Base-by-base conservation (phyloP, 2,329 filamentous ascomycete genomes). In the Mycogone perniciosa region DNA sequence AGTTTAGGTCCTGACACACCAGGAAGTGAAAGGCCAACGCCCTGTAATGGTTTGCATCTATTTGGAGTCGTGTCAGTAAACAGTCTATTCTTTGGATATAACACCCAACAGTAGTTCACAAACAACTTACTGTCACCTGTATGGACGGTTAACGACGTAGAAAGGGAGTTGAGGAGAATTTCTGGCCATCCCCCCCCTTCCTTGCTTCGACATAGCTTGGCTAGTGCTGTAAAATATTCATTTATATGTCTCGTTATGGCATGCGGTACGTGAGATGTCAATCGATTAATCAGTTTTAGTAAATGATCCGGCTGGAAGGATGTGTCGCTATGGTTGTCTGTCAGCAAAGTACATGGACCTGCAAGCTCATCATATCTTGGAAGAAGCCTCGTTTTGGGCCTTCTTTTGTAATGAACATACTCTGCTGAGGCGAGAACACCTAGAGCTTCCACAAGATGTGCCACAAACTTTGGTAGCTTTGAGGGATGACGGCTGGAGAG, bases 201-300 rank as follows among this genome's bases (percentile, higher is more conserved):
- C 13, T 46, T 55, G 29, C 54, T 51, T 47, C 63, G 64, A 52
- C 64, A 73, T 26, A 71, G 60, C 42, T 54, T 61, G 9, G 68
- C 68, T 7, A 78, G 56, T 7, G 70, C 60, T 7, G 56, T 61
- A 55, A 75, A 79, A 52, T 76, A 77, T 48, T 56, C 56, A 29
- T 62, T 55, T 10, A 64, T 51, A 29, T 59, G 62, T 5, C 46
- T 53, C n/a, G 54, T 20, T 34, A 67, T 55, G 1, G 58, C 42
- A 31, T 54, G 52, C 3, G 66, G 59, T 11, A 51, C 55, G 29
- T 53, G 48, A 29, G 52, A 46, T 20, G 54, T 41, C 11, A 67
- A 65, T 29, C 63, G 63, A 27, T 66, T 57, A 29, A 72, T 54
- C 20, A 72, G 62, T n/a, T 60, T 56, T 1, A 77, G 56, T 27